Percentiles rank a stretch among this genome's conserved stretches.
These are phyloP conservation scores for Jamesozyma hellenica DNA, from an alignment of 805 yeast species.

Conservation along the genomic window DNA sequence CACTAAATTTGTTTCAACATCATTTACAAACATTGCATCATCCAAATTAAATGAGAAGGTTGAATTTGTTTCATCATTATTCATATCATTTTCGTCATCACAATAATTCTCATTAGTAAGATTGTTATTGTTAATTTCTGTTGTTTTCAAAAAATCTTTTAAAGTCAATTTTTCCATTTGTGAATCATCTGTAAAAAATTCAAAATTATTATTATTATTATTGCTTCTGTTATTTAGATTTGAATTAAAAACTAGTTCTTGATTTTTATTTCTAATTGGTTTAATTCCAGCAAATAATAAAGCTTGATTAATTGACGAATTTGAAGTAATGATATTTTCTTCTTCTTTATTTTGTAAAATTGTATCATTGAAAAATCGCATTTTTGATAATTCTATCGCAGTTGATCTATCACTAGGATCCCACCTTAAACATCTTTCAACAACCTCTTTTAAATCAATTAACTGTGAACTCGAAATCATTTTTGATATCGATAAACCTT, in stretches of 20 bases:
- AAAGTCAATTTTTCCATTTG: conserved; percentile 3
- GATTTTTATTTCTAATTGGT: conserved; percentile 7
- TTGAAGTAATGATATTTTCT: conserved; percentile 3
- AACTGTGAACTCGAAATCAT: conserved; percentile 40
- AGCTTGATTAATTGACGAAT: conserved; percentile 19
- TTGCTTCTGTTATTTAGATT: neutral
- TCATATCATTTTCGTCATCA: neutral
- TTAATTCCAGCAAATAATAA: conserved; percentile 18
- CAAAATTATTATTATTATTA: neutral
- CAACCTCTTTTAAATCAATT: conserved; percentile 29
- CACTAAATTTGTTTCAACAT: neutral
- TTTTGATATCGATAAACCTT: conserved; percentile 39
- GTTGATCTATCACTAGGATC: conserved; percentile 59
- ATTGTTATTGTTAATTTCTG: neutral
- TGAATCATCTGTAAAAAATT: neutral
- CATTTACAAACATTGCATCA: neutral
- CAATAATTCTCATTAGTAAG: neutral
- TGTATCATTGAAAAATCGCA: conserved; percentile 48
- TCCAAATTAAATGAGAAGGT: neutral
- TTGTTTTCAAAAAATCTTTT: conserved; percentile 3
- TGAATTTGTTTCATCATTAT: neutral
- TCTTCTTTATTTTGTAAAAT: conserved; percentile 9
- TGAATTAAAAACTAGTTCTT: conserved; percentile 2
- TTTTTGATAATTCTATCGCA: conserved; percentile 37
- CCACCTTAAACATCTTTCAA: conserved; percentile 54